These are phyloP conservation scores for Hortaea sp. DNA, from an alignment of 2,329 filamentous ascomycete species.

Conservation along the genomic window DNA sequence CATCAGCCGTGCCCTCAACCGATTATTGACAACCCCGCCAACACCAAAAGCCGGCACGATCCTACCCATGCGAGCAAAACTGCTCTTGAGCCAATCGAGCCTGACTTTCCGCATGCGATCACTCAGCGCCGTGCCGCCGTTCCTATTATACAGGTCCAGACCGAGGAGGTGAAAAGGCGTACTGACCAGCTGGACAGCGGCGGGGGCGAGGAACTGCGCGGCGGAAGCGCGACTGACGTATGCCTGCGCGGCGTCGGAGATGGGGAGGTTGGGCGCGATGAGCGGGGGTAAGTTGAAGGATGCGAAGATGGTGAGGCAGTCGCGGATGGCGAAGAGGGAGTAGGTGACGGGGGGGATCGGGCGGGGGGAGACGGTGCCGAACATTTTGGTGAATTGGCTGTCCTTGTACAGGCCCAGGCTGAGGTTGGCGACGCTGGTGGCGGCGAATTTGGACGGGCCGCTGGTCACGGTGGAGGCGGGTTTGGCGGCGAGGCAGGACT, in stretches of 20 bases:
- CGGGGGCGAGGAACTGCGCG: slow-evolving; percentile 74
- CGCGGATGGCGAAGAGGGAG: slow-evolving; percentile 67
- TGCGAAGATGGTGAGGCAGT: slow-evolving; percentile 83
- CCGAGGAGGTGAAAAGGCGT: slow-evolving; percentile 81
- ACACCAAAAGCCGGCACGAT: slow-evolving; percentile 85
- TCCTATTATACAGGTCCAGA: slow-evolving; percentile 74
- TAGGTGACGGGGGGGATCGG: slow-evolving; percentile 62
- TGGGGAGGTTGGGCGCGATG: slow-evolving; percentile 57
- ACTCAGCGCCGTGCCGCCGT: slow-evolving; percentile 36
- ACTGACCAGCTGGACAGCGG: slow-evolving; percentile 64
- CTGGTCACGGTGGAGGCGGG: slow-evolving; percentile 57
- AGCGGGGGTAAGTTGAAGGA: slow-evolving; percentile 81
- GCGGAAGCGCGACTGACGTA: slow-evolving; percentile 39
- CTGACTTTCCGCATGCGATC: slow-evolving; percentile 60
- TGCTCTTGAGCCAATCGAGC: slow-evolving; percentile 66
- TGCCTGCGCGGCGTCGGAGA: slow-evolving; percentile 37
- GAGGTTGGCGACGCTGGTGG: slow-evolving; percentile 74
- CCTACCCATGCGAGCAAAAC: slow-evolving; percentile 65
- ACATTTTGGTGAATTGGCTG: slow-evolving; percentile 71
- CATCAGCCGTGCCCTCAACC: slow-evolving; percentile 61
- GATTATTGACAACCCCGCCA: slow-evolving; percentile 74
- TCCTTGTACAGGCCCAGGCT: slow-evolving; percentile 84
- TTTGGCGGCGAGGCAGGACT: slow-evolving; percentile 51
- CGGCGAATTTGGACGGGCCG: slow-evolving; percentile 69
- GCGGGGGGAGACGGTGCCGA: slow-evolving; percentile 50